Evolutionary conservation across 139 green algal genomes (phyloP).

Genomic region (Chlorella sp.): DNA sequence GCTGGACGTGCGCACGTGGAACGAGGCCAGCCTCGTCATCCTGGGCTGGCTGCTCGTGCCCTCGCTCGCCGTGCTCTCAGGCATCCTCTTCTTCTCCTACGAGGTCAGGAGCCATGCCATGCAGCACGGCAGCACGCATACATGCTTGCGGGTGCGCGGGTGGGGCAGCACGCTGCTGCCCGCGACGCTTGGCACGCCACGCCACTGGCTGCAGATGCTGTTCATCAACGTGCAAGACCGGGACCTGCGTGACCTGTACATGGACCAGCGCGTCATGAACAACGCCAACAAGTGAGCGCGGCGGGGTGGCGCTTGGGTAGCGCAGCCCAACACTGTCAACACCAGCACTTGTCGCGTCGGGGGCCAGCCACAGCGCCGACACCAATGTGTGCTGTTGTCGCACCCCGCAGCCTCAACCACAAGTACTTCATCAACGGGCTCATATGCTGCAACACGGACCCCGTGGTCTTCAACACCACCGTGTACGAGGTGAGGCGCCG

Average conservation of each 20-base stretch:
- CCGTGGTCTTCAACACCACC: not conserved
- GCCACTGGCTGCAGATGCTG: slow-evolving; percentile 3
- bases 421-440: slow-evolving; percentile 4
- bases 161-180: too few relatives aligned
- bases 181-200: too few relatives aligned
- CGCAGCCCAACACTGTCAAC: not conserved
- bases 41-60: not conserved
- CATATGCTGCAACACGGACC: slow-evolving; percentile 4
- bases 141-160: too few relatives aligned
- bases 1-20: not conserved
- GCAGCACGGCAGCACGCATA: too few relatives aligned
- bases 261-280: slow-evolving; percentile 2
- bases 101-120: not conserved
- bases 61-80: not conserved
- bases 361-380: too few relatives aligned
- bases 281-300: not conserved
- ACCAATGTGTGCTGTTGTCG: not conserved
- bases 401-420: not conserved
- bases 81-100: not conserved
- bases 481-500: not conserved
- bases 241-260: slow-evolving; percentile 5
- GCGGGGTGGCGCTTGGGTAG: not conserved
- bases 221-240: slow-evolving; percentile 8
- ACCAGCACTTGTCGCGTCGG: not conserved
- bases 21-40: not conserved